phyloP scores from a whole-genome alignment of 306 rosid genomes.

The cucumber (Cucumis sativus) region DNA sequence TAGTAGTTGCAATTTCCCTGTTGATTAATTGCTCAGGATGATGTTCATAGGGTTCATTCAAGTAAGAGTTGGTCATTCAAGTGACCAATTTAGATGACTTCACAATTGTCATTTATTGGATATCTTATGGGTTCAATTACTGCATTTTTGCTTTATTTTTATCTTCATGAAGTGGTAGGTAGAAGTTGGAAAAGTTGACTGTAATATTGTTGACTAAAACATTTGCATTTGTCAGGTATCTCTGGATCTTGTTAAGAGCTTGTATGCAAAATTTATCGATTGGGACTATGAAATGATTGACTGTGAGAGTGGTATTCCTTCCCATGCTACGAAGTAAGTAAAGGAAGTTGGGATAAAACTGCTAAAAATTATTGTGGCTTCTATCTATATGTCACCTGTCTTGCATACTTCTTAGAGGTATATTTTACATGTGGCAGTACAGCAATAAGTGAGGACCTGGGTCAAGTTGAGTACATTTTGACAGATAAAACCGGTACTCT shows the following conservation, averaged over 20 bases:
- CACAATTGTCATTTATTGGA: not conserved
- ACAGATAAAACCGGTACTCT: slow-evolving; percentile 98
- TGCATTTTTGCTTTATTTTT: not conserved
- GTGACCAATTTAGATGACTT: not conserved
- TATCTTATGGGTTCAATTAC: not conserved
- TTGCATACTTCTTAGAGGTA: slow-evolving; percentile 21
- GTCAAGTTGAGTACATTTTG: slow-evolving; percentile 98
- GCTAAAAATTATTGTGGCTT: not conserved
- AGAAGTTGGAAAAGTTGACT: not conserved
- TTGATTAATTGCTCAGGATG: not conserved
- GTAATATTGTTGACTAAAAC: not conserved
- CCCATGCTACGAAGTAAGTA: slow-evolving; percentile 94
- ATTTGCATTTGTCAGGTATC: slow-evolving; percentile 61
- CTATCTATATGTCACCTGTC: not conserved
- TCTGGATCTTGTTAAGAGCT: slow-evolving; percentile 88
- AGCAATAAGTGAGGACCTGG: slow-evolving; percentile 98
- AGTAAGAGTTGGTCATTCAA: not conserved
- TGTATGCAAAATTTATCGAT: slow-evolving; percentile 95
- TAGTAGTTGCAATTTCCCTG: not conserved
- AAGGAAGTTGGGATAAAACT: slow-evolving; percentile 5
- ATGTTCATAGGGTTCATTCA: not conserved
- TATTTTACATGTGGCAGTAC: slow-evolving; percentile 82
- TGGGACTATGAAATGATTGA: slow-evolving; percentile 90
- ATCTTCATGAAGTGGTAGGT: not conserved
- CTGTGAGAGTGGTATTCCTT: slow-evolving; percentile 65